phyloP scores from a whole-genome alignment of 129 eudicot species.

The Silybum marianum region DNA sequence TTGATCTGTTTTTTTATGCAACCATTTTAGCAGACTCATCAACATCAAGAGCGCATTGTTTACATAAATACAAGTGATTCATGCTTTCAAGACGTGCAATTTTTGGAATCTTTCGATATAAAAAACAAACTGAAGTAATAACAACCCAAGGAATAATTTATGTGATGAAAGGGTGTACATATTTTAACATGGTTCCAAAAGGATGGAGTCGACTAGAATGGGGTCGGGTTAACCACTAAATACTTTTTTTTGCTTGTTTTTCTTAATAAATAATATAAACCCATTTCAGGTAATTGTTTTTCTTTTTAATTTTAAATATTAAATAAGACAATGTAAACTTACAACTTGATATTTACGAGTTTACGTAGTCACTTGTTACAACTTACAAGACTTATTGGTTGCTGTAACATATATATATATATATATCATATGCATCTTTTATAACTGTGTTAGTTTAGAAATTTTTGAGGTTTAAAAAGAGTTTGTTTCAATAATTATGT shows the following conservation, averaged over 20 bases:
- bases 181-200: background rate
- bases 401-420: too few relatives aligned
- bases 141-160: conserved; percentile 16
- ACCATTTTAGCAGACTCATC: conserved; percentile 17
- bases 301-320: background rate
- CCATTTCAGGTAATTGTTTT: background rate
- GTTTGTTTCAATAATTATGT: too few relatives aligned
- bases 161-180: background rate
- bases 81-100: conserved; percentile 18
- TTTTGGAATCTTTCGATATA: conserved; percentile 25
- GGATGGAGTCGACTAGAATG: background rate
- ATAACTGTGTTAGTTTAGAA: too few relatives aligned
- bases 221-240: background rate
- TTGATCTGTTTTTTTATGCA: conserved; percentile 8
- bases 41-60: conserved; percentile 30
- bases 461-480: too few relatives aligned
- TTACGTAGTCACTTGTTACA: background rate
- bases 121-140: background rate
- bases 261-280: background rate
- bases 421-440: too few relatives aligned
- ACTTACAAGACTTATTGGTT: background rate
- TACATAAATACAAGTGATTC: conserved; percentile 13
- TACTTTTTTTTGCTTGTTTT: background rate
- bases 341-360: background rate
- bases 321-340: background rate